phyloP scores from a whole-genome alignment of 2,329 filamentous ascomycete species.

The Aureobasidium sp. region DNA sequence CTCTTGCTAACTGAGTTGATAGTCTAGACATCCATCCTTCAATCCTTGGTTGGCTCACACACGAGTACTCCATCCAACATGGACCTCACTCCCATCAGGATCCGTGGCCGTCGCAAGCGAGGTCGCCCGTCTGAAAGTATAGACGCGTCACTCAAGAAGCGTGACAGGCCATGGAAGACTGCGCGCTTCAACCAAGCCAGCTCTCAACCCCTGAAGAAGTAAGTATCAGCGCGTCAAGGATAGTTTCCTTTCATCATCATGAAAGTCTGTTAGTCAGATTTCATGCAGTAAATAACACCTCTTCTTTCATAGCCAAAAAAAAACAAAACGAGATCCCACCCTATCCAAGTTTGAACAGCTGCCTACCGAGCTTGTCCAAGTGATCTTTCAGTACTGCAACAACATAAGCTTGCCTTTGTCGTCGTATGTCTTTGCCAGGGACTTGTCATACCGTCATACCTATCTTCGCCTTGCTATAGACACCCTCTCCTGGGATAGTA shows the following conservation, averaged over 20 bases:
- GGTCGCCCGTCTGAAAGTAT: background rate
- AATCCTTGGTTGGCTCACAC: background rate
- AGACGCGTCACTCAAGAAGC: background rate
- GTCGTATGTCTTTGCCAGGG: conserved; percentile 20
- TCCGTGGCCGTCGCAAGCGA: conserved; percentile 23
- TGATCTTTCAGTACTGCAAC: conserved; percentile 25
- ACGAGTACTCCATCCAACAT: conserved; percentile 11
- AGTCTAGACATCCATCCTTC: background rate
- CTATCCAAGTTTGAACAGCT: conserved; percentile 25
- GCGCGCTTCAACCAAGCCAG: conserved; percentile 11
- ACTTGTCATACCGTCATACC: conserved; percentile 24
- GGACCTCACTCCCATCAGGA: conserved; percentile 24
- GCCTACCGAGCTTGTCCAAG: conserved; percentile 28
- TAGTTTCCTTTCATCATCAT: conserved; percentile 1
- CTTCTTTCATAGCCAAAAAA: conserved; percentile 3
- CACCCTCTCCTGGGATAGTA: conserved; percentile 15
- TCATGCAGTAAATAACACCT: conserved; percentile 13
- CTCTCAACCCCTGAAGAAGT: conserved; percentile 8
- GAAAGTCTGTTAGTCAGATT: conserved; percentile 5
- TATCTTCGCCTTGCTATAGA: conserved; percentile 21
- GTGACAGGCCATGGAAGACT: conserved; percentile 6
- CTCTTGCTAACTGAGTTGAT: background rate
- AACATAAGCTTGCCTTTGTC: conserved; percentile 25
- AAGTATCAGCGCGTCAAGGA: background rate
- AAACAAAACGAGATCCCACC: conserved; percentile 3